Percentiles rank a stretch among this genome's conserved stretches.
These are phyloP conservation scores for Articulospora tetracladia DNA, from an alignment of 495 filamentous ascomycete species.

Conservation along the genomic window DNA sequence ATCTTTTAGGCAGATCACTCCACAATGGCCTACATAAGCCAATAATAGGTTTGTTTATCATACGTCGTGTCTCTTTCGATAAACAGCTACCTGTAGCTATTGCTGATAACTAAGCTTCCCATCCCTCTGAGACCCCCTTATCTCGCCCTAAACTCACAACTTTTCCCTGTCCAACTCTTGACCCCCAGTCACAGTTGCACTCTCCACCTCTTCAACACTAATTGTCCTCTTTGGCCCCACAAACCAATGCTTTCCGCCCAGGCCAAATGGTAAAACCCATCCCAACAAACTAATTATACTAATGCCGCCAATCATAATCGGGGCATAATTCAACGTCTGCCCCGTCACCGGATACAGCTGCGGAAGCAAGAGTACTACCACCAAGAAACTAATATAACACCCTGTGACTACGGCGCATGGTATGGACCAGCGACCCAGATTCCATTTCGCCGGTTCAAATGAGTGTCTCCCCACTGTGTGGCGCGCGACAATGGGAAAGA, in stretches of 20 bases:
- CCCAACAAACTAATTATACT: constrained; percentile 22
- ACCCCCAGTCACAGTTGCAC: background rate
- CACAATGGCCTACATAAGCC: no score
- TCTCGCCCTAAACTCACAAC: no score
- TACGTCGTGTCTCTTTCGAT: no score
- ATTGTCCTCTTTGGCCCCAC: constrained; percentile 27
- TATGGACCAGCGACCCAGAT: constrained; percentile 22
- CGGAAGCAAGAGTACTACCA: constrained; percentile 25
- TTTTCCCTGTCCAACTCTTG: constrained; percentile 2
- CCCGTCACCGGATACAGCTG: constrained; percentile 26
- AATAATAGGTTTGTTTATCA: no score
- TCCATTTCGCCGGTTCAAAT: constrained; percentile 31
- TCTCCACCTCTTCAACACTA: constrained; percentile 17
- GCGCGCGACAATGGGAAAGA: constrained; percentile 30
- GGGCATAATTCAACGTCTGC: constrained; percentile 27
- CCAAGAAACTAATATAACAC: constrained; percentile 25
- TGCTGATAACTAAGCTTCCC: background rate
- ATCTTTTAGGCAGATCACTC: no score
- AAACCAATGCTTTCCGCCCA: constrained; percentile 26
- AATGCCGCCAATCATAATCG: constrained; percentile 28
- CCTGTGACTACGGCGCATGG: constrained; percentile 13
- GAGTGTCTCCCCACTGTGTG: constrained; percentile 28
- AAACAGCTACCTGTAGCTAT: no score
- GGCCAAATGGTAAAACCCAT: constrained; percentile 23
- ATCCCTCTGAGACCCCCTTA: no score